Conservation (phyloP, 768 basidiomycete species). For the Collybiopsis confluens region DNA sequence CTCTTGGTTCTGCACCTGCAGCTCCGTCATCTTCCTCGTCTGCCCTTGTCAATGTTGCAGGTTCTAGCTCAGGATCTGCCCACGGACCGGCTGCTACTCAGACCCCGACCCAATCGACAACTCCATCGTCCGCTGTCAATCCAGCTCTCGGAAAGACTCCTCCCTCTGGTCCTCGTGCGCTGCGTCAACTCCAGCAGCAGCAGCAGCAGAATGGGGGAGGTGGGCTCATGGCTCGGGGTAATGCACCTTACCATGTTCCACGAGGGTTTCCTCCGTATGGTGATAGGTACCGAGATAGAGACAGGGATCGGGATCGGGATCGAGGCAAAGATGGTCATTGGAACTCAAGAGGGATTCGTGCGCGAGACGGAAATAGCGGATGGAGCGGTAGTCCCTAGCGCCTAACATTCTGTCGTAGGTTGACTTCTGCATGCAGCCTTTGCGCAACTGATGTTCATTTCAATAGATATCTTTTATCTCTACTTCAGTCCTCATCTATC, state of each 20-base stretch:
- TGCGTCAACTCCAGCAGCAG: constrained; percentile 3
- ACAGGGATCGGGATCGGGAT: not conserved
- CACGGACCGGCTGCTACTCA: too few species aligned
- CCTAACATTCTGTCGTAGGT: too few species aligned
- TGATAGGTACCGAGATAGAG: constrained; percentile 2
- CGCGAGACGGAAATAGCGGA: not conserved
- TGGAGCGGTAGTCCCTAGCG: not conserved
- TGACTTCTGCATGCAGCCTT: too few species aligned
- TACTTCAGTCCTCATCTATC: not conserved
- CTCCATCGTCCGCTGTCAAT: not conserved
- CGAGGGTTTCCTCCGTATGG: not conserved
- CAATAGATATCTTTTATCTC: not conserved
- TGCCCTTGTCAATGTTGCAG: not conserved
- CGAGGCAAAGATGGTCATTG: not conserved
- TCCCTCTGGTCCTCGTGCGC: constrained; percentile 4
- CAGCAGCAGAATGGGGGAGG: constrained; percentile 1
- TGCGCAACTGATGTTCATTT: not conserved
- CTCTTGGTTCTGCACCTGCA: not conserved
- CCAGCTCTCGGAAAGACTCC: constrained; percentile 4
- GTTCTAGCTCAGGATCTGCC: not conserved
- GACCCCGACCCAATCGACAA: not conserved
- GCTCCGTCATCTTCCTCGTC: not conserved
- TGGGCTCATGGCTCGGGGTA: not conserved
- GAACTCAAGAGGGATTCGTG: not conserved
- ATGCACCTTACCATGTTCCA: not conserved